These are phyloP conservation scores for Oryza meridionalis DNA, from an alignment of 176 grass and related monocot genomes.

Conservation along the genomic window DNA sequence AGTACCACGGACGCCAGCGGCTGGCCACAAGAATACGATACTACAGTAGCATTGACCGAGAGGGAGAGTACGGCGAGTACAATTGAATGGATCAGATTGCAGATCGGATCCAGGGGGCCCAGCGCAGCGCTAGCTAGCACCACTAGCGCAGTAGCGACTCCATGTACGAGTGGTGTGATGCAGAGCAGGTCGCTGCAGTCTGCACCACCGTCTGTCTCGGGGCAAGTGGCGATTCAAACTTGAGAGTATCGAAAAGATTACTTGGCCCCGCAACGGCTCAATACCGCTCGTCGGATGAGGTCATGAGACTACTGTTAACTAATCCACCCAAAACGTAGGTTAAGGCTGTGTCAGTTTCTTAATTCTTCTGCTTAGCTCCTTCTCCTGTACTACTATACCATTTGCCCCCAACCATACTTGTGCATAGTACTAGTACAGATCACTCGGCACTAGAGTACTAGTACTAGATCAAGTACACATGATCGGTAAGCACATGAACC, in stretches of 20 bases:
- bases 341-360: constrained; percentile 37
- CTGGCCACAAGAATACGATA: not conserved
- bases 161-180: not conserved
- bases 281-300: not conserved
- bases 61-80: not conserved
- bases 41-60: not conserved
- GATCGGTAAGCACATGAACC: not conserved
- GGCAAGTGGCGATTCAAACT: constrained; percentile 21
- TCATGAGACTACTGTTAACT: not conserved
- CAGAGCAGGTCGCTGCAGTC: not conserved
- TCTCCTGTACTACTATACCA: not conserved
- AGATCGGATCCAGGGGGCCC: not conserved
- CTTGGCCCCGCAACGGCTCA: not conserved
- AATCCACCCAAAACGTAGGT: constrained; percentile 1
- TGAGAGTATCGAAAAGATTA: not conserved
- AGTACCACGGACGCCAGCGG: not conserved
- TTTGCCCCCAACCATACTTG: not conserved
- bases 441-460: too few relatives aligned
- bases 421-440: not conserved
- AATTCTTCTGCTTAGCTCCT: constrained; percentile 37
- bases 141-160: not conserved
- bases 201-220: not conserved
- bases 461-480: not conserved
- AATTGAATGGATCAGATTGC: not conserved
- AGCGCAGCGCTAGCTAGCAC: not conserved